phyloP scores from a whole-genome alignment of 2,329 filamentous ascomycete genomes.

The Triangularia setosa region DNA sequence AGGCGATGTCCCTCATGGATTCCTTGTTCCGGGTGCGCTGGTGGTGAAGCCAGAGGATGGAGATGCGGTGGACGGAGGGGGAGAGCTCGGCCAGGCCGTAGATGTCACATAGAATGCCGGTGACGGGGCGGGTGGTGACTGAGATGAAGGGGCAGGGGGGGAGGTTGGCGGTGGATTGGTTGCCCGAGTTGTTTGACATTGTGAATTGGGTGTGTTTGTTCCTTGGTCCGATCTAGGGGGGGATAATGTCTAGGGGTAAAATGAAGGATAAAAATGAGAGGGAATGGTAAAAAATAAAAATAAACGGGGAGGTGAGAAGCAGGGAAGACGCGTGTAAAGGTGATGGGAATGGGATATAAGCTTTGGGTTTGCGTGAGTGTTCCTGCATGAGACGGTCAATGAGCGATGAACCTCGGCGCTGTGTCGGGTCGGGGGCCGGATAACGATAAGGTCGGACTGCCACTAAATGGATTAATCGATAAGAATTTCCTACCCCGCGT shows the following conservation, averaged over 20 bases:
- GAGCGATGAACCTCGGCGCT: not conserved
- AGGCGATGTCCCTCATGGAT: constrained; percentile 72
- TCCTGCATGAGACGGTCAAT: not conserved
- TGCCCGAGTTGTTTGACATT: not conserved
- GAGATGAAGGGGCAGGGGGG: constrained; percentile 53
- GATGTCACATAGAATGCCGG: constrained; percentile 73
- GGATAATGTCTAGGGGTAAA: no score
- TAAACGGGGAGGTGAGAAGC: not conserved
- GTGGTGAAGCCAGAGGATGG: constrained; percentile 89
- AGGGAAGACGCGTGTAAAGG: not conserved
- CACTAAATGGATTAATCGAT: not conserved
- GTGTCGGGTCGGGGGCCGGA: not conserved
- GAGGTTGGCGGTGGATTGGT: constrained; percentile 26
- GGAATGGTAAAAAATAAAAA: no score
- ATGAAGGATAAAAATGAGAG: no score
- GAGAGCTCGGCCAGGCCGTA: constrained; percentile 77
- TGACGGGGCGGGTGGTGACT: constrained; percentile 63
- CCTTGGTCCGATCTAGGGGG: no score
- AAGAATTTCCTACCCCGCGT: not conserved
- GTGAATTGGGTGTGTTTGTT: not conserved
- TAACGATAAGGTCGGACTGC: not conserved
- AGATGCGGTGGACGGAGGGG: constrained; percentile 48
- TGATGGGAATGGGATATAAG: no score
- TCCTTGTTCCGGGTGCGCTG: constrained; percentile 67
- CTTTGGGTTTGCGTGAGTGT: not conserved